These are phyloP conservation scores for Cladophialophora psammophila DNA, from an alignment of 2,329 filamentous ascomycete genomes.

Conservation along the genomic window DNA sequence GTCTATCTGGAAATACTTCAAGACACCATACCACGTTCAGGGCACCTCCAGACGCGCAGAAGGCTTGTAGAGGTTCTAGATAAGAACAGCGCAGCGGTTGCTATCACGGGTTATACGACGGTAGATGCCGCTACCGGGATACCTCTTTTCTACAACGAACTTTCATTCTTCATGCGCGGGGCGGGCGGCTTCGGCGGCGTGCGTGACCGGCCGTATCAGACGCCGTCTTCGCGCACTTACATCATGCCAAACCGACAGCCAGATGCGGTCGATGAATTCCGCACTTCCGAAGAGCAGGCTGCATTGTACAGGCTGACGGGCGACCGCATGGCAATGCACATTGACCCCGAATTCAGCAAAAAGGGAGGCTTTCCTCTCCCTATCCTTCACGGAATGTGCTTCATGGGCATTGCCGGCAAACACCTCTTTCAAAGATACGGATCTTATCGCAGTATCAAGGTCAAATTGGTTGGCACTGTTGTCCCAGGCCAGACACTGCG, in stretches of 20 bases:
- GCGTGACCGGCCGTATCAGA: constrained; percentile 76
- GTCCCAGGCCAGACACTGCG: constrained; percentile 76
- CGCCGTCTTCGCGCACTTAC: constrained; percentile 79
- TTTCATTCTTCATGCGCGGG: constrained; percentile 88
- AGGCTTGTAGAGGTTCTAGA: constrained; percentile 92
- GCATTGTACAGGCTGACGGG: constrained; percentile 91
- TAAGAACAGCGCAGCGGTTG: constrained; percentile 87
- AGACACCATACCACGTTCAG: constrained; percentile 87
- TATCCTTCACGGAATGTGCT: constrained; percentile 94
- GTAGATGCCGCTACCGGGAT: constrained; percentile 83
- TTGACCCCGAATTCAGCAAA: constrained; percentile 91
- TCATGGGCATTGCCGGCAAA: constrained; percentile 88
- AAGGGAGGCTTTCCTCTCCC: constrained; percentile 92
- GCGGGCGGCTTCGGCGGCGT: constrained; percentile 87
- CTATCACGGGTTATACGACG: constrained; percentile 80
- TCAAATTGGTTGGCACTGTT: constrained; percentile 84
- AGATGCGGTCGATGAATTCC: constrained; percentile 82
- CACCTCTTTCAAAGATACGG: constrained; percentile 86
- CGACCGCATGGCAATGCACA: constrained; percentile 94
- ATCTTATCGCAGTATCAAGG: constrained; percentile 86
- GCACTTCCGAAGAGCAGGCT: constrained; percentile 88
- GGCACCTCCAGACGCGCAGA: not conserved
- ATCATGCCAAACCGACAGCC: constrained; percentile 76
- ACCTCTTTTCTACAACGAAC: constrained; percentile 95
- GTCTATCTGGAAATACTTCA: constrained; percentile 94